Base-by-base conservation (phyloP, 1,284 basidiomycete genomes). In the Heterobasidion parviporum region DNA sequence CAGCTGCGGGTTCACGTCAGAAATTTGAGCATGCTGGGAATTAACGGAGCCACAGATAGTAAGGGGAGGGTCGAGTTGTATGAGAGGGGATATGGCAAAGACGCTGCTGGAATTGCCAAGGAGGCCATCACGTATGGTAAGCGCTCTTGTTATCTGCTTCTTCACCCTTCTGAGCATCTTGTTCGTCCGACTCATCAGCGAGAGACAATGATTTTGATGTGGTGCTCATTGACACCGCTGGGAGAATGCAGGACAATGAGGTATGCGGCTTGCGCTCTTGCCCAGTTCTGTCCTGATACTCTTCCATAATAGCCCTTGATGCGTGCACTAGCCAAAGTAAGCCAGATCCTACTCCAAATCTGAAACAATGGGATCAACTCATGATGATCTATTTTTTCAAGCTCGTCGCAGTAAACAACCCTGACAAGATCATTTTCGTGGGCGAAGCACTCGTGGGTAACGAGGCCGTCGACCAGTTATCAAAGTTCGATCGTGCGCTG, bases 191-290 rank as follows among this genome's bases (percentile, higher is more conserved):
- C 54, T 35, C 10, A 20, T 8, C 52, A 95, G 93, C 83, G 38
- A 87, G 85, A 62, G 89, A 94, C 61, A 86, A 90, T 60, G 82
- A 85, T 58, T 97, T 95, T 67, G 94, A 98, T 67, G 93, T 97
- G 18, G 94, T 98, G 7, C 76, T 98, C 45, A 92, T 98, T 65
- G 94, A 98, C 70, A 98, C 95, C 1, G 95, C 95, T n/a, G 95
- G 94, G 1, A 81, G 94, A 56, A 97, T 98, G 95, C 95, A 98
- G 70, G 94, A 98, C 71, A 98, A 98, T 67, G 94, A 98, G 80
- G 88, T 89, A 64, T 38, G 77, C 52, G n/a, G 38, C 32, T n/a
- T 50, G 41, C 38, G 35, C 18, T 38, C 5, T 53, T 33, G 53
- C 48, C 35, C 12, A n/a, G 26, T 46, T 51, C 36, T 32, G 52